Evolutionary conservation across 139 green algal species (phyloP).

Genomic region (Coelastrella sp.): DNA sequence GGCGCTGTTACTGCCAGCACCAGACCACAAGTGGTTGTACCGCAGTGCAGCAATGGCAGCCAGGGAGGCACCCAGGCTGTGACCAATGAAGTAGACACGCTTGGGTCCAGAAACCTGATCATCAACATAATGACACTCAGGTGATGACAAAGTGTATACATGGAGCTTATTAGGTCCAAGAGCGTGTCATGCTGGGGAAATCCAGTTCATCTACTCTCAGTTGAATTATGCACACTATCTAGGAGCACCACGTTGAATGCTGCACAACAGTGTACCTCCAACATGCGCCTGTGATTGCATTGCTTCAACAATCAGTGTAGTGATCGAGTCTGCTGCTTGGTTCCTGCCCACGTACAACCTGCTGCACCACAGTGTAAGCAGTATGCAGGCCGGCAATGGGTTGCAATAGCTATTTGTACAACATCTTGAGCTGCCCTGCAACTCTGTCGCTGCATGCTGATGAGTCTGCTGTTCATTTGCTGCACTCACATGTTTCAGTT

Average conservation of each 20-base stretch:
- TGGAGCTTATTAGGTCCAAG: not conserved
- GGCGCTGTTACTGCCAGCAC: not conserved
- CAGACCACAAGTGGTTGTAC: slow-evolving; percentile 45
- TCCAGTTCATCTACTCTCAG: too few species aligned
- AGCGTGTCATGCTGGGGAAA: not conserved
- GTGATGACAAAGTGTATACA: not conserved
- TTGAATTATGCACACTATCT: too few species aligned
- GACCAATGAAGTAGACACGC: slow-evolving; percentile 29
- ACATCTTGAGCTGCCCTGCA: not conserved
- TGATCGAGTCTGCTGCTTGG: too few species aligned
- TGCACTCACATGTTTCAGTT: slow-evolving; percentile 14
- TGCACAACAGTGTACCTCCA: too few species aligned
- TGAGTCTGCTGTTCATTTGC: not conserved
- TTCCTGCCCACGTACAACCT: too few species aligned
- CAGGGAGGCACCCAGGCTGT: not conserved
- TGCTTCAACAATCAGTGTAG: too few species aligned
- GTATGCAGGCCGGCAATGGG: too few species aligned
- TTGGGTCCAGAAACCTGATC: not conserved
- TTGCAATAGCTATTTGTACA: not conserved
- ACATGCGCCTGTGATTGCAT: too few species aligned
- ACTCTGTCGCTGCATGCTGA: not conserved
- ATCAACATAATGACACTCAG: not conserved
- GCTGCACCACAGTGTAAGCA: too few species aligned
- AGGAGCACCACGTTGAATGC: too few species aligned
- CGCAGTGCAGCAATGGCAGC: slow-evolving; percentile 17